A percentile compares a stretch with the other conserved stretches of the same genome.
Evolutionary conservation across 768 basidiomycete species (phyloP).

Genomic region (Ramaria sp.): DNA sequence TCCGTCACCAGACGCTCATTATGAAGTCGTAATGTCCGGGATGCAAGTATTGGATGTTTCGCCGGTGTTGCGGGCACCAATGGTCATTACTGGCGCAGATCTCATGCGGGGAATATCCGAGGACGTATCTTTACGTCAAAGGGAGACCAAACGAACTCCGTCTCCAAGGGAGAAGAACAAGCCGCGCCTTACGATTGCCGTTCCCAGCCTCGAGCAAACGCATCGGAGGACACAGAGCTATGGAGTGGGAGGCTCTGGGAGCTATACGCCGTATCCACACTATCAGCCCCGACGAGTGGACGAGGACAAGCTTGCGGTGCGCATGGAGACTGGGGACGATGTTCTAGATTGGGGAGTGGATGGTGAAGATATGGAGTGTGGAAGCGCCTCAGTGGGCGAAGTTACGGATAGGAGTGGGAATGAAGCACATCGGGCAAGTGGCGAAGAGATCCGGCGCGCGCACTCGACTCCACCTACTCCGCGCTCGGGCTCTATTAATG

Average conservation of each 20-base stretch:
- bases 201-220: background rate
- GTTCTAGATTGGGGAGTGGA: background rate
- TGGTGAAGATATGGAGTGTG: background rate
- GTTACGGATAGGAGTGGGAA: background rate
- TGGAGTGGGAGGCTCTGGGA: background rate
- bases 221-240: background rate
- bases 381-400: background rate
- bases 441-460: background rate
- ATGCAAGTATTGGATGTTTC: background rate
- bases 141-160: background rate
- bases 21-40: constrained; percentile 1
- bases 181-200: constrained; percentile 5
- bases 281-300: background rate
- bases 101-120: constrained; percentile 1
- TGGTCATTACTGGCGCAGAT: constrained; percentile 1
- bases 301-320: no score
- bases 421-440: background rate
- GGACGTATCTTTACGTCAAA: background rate
- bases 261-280: background rate
- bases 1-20: constrained; percentile 1
- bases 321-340: background rate
- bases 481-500: background rate
- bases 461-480: constrained; percentile 8
- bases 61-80: background rate
- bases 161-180: background rate